phyloP scores from a whole-genome alignment of 2,329 filamentous ascomycete species.

The Clonostachys rhizophaga region DNA sequence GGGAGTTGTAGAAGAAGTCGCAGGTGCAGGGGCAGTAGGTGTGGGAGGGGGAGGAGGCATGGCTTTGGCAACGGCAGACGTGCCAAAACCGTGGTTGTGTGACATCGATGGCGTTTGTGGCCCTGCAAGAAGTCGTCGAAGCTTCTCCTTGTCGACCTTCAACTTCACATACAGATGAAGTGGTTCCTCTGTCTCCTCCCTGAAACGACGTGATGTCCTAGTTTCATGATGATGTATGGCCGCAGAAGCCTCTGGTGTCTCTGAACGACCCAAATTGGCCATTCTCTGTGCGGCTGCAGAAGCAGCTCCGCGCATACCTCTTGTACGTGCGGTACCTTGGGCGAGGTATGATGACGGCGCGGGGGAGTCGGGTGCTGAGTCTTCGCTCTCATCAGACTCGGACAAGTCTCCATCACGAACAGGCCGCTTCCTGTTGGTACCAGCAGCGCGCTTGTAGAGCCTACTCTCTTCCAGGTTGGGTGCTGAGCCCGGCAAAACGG shows the following conservation, averaged over 20 bases:
- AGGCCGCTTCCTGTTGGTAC: conserved; percentile 51
- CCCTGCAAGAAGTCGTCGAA: conserved; percentile 55
- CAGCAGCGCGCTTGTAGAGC: conserved; percentile 74
- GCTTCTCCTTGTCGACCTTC: conserved; percentile 66
- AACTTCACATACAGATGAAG: conserved; percentile 70
- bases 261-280: conserved; percentile 75
- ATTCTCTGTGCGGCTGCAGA: conserved; percentile 84
- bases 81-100: conserved; percentile 21
- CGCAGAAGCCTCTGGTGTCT: conserved; percentile 75
- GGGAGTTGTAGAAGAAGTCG: conserved; percentile 22
- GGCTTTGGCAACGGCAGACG: conserved; percentile 19
- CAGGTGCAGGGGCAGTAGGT: conserved; percentile 30
- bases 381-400: conserved; percentile 89
- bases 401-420: conserved; percentile 65
- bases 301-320: conserved; percentile 85
- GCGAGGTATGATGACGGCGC: conserved; percentile 67
- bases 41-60: conserved; percentile 30
- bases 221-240: conserved; percentile 64
- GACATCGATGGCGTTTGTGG: conserved; percentile 24
- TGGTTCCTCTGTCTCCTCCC: conserved; percentile 78
- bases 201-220: conserved; percentile 58
- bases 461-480: conserved; percentile 77
- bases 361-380: conserved; percentile 82
- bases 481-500: conserved; percentile 84
- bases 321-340: conserved; percentile 75